phyloP scores from a whole-genome alignment of 352 stramenopile species.

The Pythium rhizo-oryzae region DNA sequence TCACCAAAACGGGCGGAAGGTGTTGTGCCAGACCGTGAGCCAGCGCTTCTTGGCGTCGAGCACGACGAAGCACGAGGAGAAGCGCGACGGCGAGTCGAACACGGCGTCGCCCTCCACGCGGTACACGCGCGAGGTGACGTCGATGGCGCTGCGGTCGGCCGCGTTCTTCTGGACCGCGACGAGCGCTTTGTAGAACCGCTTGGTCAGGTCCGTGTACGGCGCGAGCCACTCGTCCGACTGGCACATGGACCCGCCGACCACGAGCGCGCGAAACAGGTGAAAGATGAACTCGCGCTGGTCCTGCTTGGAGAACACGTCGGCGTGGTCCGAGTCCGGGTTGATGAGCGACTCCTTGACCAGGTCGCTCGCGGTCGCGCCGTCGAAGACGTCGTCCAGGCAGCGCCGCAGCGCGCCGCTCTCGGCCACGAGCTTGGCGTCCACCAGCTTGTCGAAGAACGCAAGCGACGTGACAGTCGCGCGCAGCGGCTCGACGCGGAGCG shows the following conservation, averaged over 20 bases:
- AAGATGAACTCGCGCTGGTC: constrained; percentile 83
- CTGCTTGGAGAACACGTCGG: constrained; percentile 45
- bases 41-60: constrained; percentile 70
- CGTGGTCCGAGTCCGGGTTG: constrained; percentile 75
- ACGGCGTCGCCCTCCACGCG: constrained; percentile 34
- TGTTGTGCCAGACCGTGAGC: constrained; percentile 62
- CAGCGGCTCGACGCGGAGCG: constrained; percentile 29
- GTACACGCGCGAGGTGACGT: constrained; percentile 69
- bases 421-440: constrained; percentile 52
- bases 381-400: constrained; percentile 81
- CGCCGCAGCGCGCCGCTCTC: constrained; percentile 60
- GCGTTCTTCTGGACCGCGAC: constrained; percentile 69
- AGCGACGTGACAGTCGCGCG: constrained; percentile 49
- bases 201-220: constrained; percentile 55
- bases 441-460: constrained; percentile 71
- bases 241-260: constrained; percentile 78
- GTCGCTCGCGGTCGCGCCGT: constrained; percentile 71
- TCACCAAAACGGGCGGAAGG: constrained; percentile 60
- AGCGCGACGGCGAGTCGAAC: constrained; percentile 48
- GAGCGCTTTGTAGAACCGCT: constrained; percentile 64
- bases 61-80: constrained; percentile 72
- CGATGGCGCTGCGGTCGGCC: constrained; percentile 31
- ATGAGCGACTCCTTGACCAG: constrained; percentile 78
- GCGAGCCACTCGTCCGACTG: constrained; percentile 73
- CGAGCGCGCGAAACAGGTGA: constrained; percentile 75